phyloP scores from a whole-genome alignment of 768 basidiomycete species.

The Multifurca ochricompacta region DNA sequence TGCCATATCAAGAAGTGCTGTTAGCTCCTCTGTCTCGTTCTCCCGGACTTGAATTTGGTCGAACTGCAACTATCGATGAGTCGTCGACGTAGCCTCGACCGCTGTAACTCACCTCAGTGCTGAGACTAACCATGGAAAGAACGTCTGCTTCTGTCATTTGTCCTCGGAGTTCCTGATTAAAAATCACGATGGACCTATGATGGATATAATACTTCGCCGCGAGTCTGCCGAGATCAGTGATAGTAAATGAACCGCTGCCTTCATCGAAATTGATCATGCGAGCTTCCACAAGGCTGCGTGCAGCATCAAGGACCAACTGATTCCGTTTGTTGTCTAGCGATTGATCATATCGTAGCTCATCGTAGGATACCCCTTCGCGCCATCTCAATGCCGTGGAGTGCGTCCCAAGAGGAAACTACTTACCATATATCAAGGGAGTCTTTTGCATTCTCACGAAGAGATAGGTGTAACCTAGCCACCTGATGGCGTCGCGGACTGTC shows the following conservation, averaged over 20 bases:
- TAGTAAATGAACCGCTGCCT: constrained; percentile 47
- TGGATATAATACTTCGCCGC: constrained; percentile 96
- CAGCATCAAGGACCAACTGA: constrained; percentile 59
- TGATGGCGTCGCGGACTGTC: constrained; percentile 75
- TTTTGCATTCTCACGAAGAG: constrained; percentile 91
- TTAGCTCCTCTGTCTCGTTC: constrained; percentile 78
- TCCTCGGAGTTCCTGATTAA: constrained; percentile 67
- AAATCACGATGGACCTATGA: constrained; percentile 76
- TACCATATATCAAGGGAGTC: constrained; percentile 84
- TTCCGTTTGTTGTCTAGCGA: constrained; percentile 61
- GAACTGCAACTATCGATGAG: constrained; percentile 45
- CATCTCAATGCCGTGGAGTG: constrained; percentile 1
- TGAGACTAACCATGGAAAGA: constrained; percentile 76
- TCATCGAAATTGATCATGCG: constrained; percentile 79
- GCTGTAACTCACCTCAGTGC: constrained; percentile 65
- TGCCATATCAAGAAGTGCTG: constrained; percentile 52
- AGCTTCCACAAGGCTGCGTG: constrained; percentile 53
- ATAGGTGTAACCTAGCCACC: constrained; percentile 97
- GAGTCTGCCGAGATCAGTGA: constrained; percentile 91
- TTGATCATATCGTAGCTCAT: constrained; percentile 62
- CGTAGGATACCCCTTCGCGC: constrained; percentile 60
- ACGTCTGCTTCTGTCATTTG: constrained; percentile 93
- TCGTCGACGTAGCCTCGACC: not conserved
- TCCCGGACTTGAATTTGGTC: constrained; percentile 93
- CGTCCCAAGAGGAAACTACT: not conserved